These are phyloP conservation scores for Bathelium albidoporum DNA, from an alignment of 495 filamentous ascomycete species.

Conservation along the genomic window DNA sequence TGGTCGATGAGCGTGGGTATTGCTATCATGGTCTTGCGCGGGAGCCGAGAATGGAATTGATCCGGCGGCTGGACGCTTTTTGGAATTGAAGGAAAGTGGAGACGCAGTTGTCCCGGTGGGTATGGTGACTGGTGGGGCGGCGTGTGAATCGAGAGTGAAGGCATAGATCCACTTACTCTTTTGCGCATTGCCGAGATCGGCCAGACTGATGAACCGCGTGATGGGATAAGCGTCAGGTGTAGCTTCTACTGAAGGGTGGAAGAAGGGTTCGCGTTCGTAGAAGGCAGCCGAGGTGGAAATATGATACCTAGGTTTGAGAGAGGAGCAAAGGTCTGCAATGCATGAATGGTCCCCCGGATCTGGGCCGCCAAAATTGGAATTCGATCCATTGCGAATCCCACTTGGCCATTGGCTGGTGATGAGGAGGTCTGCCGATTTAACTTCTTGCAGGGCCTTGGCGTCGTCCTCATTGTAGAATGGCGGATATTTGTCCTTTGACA, in stretches of 20 bases:
- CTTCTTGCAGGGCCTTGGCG: constrained; percentile 52
- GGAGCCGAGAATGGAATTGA: constrained; percentile 39
- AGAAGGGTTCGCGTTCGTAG: constrained; percentile 90
- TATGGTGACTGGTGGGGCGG: constrained; percentile 43
- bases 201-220: constrained; percentile 84
- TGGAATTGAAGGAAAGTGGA: constrained; percentile 46
- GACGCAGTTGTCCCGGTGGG: constrained; percentile 61
- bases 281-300: constrained; percentile 59
- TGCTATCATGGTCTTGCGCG: constrained; percentile 30
- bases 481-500: constrained; percentile 51
- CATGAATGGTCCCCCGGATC: constrained; percentile 40
- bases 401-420: constrained; percentile 80
- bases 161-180: constrained; percentile 87
- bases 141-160: constrained; percentile 62
- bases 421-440: constrained; percentile 70
- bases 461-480: constrained; percentile 69
- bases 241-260: constrained; percentile 51
- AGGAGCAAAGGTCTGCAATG: constrained; percentile 60
- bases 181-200: constrained; percentile 55
- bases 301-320: constrained; percentile 80
- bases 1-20: constrained; percentile 19
- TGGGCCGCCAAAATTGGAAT: constrained; percentile 40
- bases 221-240: constrained; percentile 44
- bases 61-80: constrained; percentile 50
- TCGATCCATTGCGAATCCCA: constrained; percentile 52